Base-by-base conservation (phyloP, 164 flowering plant species). In the Kalanchoe fedtschenkoi region DNA sequence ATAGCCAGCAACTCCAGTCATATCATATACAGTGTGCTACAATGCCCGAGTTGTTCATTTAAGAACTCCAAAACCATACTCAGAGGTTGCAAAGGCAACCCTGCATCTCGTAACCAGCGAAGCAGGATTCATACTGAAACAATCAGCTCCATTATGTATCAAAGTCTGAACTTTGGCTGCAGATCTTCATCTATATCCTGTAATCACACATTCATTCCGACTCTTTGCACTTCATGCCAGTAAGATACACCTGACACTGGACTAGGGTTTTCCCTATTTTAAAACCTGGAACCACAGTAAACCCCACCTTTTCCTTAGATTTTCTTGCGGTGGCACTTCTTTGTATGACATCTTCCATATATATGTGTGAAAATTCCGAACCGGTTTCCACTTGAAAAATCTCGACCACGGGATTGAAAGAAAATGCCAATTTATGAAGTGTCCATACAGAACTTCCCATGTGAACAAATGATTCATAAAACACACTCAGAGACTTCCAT, bases 211-310 rank as follows among this genome's bases (percentile, higher is more conserved):
- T n/a, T 6, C n/a, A 6, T n/a, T n/a, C 19, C 67, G 70, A 72
- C 47, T 72, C 69, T 62, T 62, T 63, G 69, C 67, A 68, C 29
- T 72, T 72, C 34, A 61, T 47, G 39, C 70, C 76, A 42, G 59
- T 75, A 51, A 86, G 68, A 80, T 89, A 92, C 47, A 90, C 97
- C 70, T 87, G 87, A 73, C 83, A 81, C 74, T 90, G 99, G 60
- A 93, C 72, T 1, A 88, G 77, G 3, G 95, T 88, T 55, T 75
- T 77, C 46, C 95, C 91, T 58, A 90, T 77, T 66, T 74, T 88
- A 70, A 93, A 90, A 1, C 99, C 97, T 0, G 97, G 99, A 69
- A 90, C 75, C 60, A 90, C 96, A 3, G 96, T 90, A 67, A 90
- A 93, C 15, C 81, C 97, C 5, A 93, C 97, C 66, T 82, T 84